Conservation (phyloP, 768 basidiomycete species). For the Phaeotremella skinneri region DNA sequence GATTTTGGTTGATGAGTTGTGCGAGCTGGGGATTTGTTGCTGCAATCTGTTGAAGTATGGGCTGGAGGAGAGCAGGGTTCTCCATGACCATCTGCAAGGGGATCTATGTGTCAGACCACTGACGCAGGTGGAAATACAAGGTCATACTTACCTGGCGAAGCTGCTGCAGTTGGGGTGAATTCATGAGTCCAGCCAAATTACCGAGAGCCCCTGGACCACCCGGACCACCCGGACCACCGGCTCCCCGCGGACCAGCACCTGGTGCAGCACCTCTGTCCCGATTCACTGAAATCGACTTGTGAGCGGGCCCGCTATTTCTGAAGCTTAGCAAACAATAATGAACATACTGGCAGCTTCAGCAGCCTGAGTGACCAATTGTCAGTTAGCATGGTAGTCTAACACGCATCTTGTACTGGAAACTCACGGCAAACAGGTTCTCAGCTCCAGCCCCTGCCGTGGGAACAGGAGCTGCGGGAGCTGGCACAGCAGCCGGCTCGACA, state of each 20-base stretch:
- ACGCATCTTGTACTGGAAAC: too few species aligned
- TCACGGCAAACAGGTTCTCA: constrained; percentile 84
- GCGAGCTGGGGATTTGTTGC: constrained; percentile 71
- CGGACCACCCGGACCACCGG: constrained; percentile 7
- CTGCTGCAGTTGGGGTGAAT: constrained; percentile 67
- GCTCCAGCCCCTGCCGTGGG: constrained; percentile 50
- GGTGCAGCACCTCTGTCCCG: constrained; percentile 45
- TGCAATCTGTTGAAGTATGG: constrained; percentile 78
- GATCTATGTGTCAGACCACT: background rate
- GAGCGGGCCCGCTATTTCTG: too few species aligned
- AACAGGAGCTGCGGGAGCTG: constrained; percentile 29
- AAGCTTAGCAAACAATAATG: background rate
- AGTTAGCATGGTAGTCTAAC: too few species aligned
- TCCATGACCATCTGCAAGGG: constrained; percentile 60
- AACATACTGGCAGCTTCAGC: constrained; percentile 51
- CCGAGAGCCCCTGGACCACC: constrained; percentile 39
- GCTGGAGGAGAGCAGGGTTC: constrained; percentile 76
- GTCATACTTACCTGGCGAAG: constrained; percentile 57
- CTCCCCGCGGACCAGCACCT: constrained; percentile 15
- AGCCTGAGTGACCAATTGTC: too few species aligned
- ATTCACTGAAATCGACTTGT: constrained; percentile 33
- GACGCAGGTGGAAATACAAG: background rate
- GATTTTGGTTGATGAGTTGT: constrained; percentile 67
- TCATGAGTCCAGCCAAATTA: constrained; percentile 56
- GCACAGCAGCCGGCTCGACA: too few species aligned